These are phyloP conservation scores for Yamadazyma blattariae DNA, from an alignment of 1,139 yeast genomes.

Conservation along the genomic window DNA sequence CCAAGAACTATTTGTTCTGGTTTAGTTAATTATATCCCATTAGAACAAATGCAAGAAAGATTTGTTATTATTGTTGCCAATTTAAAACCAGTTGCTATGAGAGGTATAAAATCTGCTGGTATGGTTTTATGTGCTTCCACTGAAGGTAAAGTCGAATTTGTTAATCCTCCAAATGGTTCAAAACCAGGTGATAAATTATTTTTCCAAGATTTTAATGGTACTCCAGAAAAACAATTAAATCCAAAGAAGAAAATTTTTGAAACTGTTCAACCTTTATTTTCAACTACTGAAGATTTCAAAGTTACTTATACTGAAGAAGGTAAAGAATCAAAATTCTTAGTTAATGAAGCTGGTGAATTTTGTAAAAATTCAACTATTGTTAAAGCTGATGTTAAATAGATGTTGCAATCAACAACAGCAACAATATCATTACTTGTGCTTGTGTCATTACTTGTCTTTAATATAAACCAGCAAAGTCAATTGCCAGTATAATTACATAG, in stretches of 20 bases:
- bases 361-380: slow-evolving; percentile 69
- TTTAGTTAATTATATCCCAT: slow-evolving; percentile 49
- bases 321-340: slow-evolving; percentile 72
- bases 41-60: slow-evolving; percentile 45
- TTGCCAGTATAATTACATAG: too few relatives aligned
- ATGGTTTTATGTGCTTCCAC: slow-evolving; percentile 95
- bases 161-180: slow-evolving; percentile 92
- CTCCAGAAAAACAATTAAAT: slow-evolving; percentile 89
- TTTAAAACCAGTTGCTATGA: slow-evolving; percentile 64
- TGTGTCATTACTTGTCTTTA: too few relatives aligned
- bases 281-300: slow-evolving; percentile 72
- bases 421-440: too few relatives aligned
- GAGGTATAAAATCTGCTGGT: slow-evolving; percentile 90
- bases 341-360: slow-evolving; percentile 69
- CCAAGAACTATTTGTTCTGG: slow-evolving; percentile 99
- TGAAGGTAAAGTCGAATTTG: slow-evolving; percentile 75
- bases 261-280: slow-evolving; percentile 84
- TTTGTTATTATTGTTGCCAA: slow-evolving; percentile 56
- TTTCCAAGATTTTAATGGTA: slow-evolving; percentile 85
- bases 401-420: too few relatives aligned
- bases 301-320: slow-evolving; percentile 84
- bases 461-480: too few relatives aligned
- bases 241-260: slow-evolving; percentile 99
- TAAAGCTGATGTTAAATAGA: slow-evolving; percentile 69
- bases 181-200: slow-evolving; percentile 95